A percentile compares a stretch with the other conserved stretches of the same genome.
phyloP scores from a whole-genome alignment of 192 early-diverging fungal species.

The Linnemannia schmuckeri region DNA sequence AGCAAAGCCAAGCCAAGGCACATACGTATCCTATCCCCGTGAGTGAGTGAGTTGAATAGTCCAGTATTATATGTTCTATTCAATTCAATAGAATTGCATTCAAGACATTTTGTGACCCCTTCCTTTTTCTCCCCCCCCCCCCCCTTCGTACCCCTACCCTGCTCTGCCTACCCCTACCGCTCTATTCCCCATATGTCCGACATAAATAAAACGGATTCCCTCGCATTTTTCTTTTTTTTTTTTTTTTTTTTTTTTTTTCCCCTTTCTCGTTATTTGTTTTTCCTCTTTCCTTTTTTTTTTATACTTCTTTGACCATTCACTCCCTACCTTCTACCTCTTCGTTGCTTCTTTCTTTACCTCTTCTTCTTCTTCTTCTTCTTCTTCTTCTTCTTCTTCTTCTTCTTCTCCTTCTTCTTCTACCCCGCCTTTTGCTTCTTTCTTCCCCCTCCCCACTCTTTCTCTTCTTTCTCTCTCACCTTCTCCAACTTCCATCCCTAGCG shows the following conservation, averaged over 20 bases:
- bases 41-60: no score
- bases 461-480: neutral
- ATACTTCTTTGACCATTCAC: neutral
- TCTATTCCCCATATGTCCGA: neutral
- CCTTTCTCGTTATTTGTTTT: neutral
- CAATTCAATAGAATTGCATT: neutral
- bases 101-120: neutral
- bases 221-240: slow-evolving; percentile 5
- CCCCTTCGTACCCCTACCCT: neutral
- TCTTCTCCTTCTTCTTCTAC: neutral
- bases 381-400: neutral
- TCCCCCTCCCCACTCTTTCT: neutral
- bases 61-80: neutral
- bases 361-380: neutral
- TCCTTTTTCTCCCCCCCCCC: no score
- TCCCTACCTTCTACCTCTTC: neutral
- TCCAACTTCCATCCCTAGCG: neutral
- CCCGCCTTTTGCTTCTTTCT: neutral
- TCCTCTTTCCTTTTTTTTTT: neutral
- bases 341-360: neutral
- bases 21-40: no score
- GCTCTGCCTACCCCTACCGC: neutral
- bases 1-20: neutral
- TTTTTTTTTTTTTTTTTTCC: neutral
- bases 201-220: neutral